phyloP scores from a whole-genome alignment of 371 early-diverging fungal genomes.

The Basidiobolus meristosporus region DNA sequence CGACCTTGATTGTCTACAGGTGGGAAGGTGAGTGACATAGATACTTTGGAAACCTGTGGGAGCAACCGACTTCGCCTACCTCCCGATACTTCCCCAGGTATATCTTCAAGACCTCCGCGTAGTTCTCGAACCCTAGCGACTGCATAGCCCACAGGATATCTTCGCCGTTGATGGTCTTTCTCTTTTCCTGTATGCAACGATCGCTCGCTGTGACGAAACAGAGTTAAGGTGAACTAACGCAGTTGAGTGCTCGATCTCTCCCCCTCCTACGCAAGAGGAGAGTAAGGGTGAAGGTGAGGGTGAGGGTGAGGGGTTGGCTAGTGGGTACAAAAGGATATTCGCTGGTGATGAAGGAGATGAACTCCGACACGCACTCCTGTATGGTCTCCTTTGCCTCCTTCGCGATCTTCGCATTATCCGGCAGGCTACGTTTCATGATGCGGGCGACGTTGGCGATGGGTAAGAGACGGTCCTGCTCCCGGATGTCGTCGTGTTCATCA shows the following conservation, averaged over 20 bases:
- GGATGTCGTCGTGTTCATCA: slow-evolving; percentile 50
- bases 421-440: slow-evolving; percentile 97
- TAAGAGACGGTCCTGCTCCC: slow-evolving; percentile 92
- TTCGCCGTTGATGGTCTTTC: slow-evolving; percentile 98
- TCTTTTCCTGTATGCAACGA: slow-evolving; percentile 85
- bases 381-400: too few species aligned
- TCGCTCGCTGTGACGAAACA: slow-evolving; percentile 80
- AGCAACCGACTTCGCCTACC: too few species aligned
- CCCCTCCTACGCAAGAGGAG: too few species aligned
- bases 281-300: too few species aligned
- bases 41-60: too few species aligned
- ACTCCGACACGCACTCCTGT: slow-evolving; percentile 98
- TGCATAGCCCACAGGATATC: slow-evolving; percentile 99
- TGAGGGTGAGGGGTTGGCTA: neutral
- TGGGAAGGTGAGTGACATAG: too few species aligned
- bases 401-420: slow-evolving; percentile 97
- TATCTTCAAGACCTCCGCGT: slow-evolving; percentile 81
- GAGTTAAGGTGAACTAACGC: too few species aligned
- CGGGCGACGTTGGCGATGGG: slow-evolving; percentile 90
- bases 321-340: slow-evolving; percentile 37
- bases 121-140: slow-evolving; percentile 95
- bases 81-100: slow-evolving; percentile 87
- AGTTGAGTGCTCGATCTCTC: too few species aligned
- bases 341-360: slow-evolving; percentile 97
- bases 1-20: too few species aligned